phyloP scores from a whole-genome alignment of 768 basidiomycete genomes.

The Boletus fagicola region DNA sequence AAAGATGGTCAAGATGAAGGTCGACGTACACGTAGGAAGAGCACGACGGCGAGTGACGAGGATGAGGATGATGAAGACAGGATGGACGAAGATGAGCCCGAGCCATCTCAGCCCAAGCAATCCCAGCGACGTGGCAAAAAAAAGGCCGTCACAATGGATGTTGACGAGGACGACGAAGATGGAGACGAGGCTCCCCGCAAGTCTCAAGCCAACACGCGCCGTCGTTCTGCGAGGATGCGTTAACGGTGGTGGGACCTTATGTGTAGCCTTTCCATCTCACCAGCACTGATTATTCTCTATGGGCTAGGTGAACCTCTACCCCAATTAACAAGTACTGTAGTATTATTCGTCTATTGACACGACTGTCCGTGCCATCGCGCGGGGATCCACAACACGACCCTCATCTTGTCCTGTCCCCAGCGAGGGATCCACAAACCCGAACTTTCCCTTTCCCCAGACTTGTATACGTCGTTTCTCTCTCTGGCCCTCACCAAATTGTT shows the following conservation, averaged over 20 bases:
- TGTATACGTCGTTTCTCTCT: slow-evolving; percentile 62
- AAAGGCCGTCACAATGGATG: slow-evolving; percentile 39
- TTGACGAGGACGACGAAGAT: slow-evolving; percentile 37
- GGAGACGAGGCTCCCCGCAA: slow-evolving; percentile 19
- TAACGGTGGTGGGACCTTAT: slow-evolving; percentile 1
- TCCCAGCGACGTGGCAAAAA: slow-evolving; percentile 30
- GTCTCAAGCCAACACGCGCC: slow-evolving; percentile 19
- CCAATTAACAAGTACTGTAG: slow-evolving; percentile 21
- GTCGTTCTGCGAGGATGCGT: slow-evolving; percentile 21
- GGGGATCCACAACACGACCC: slow-evolving; percentile 40
- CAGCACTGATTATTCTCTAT: slow-evolving; percentile 7
- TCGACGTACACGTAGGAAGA: slow-evolving; percentile 37
- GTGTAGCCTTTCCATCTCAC: background rate
- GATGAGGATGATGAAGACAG: slow-evolving; percentile 46
- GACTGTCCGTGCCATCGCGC: slow-evolving; percentile 11
- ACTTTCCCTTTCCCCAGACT: slow-evolving; percentile 85
- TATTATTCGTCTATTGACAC: slow-evolving; percentile 28
- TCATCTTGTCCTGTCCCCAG: slow-evolving; percentile 36
- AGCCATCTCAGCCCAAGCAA: slow-evolving; percentile 31
- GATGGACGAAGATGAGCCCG: slow-evolving; percentile 34
- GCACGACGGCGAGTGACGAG: slow-evolving; percentile 36
- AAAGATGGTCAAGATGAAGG: slow-evolving; percentile 56
- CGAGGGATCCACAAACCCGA: slow-evolving; percentile 71
- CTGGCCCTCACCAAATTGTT: slow-evolving; percentile 88
- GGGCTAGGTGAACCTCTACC: slow-evolving; percentile 11